phyloP scores from a whole-genome alignment of 352 stramenopile genomes.

The Phytophthora tentaculata region DNA sequence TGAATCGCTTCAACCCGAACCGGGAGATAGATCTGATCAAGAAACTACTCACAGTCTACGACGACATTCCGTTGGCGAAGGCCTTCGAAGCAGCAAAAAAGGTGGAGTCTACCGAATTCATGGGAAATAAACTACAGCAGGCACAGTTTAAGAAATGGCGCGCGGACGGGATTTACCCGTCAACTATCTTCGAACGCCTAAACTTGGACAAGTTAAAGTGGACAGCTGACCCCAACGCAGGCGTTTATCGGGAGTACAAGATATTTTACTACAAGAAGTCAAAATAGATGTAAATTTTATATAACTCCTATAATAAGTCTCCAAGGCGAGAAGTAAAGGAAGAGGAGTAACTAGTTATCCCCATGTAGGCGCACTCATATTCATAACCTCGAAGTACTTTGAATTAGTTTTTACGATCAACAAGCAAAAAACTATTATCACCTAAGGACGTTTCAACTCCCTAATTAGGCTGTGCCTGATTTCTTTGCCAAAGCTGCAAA shows the following conservation, averaged over 20 bases:
- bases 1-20: background rate
- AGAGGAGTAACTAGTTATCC: too few relatives aligned
- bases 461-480: conserved; percentile 16
- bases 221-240: background rate
- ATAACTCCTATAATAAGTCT: too few relatives aligned
- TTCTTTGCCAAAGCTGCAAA: conserved; percentile 65
- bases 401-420: too few relatives aligned
- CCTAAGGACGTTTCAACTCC: too few relatives aligned
- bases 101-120: background rate
- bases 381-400: too few relatives aligned
- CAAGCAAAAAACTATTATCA: too few relatives aligned
- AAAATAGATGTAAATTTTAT: too few relatives aligned
- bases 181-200: background rate
- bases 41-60: conserved; percentile 7
- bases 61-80: conserved; percentile 9
- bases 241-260: conserved; percentile 1
- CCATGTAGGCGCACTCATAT: too few relatives aligned
- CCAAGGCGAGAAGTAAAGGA: too few relatives aligned
- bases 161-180: background rate
- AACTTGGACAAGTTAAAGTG: conserved; percentile 1
- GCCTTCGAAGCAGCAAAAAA: conserved; percentile 1
- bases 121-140: background rate
- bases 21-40: background rate
- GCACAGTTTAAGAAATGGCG: conserved; percentile 9
- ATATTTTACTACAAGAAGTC: background rate